Evolutionary conservation across 2,329 filamentous ascomycete genomes (phyloP).

Genomic region (Fusarium sp.): DNA sequence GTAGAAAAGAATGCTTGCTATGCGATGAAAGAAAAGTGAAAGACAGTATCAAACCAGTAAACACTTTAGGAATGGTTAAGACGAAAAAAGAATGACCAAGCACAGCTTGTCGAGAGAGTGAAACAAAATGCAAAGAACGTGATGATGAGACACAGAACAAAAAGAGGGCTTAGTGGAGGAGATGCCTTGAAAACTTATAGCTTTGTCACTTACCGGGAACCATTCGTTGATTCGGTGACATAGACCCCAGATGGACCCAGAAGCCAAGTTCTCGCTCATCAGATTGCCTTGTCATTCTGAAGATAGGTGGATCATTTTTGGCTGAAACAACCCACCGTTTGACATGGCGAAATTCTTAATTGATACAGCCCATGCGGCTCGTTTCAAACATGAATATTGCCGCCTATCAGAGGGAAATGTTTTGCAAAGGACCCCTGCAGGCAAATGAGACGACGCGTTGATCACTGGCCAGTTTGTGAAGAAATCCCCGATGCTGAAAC

Average conservation of each 20-base stretch:
- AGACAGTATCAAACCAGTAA: conserved; percentile 37
- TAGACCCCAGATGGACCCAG: not conserved
- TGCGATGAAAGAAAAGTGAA: not conserved
- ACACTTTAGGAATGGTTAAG: conserved; percentile 11
- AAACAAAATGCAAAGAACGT: conserved; percentile 26
- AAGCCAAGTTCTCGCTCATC: not conserved
- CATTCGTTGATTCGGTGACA: conserved; percentile 15
- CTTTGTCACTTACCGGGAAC: conserved; percentile 2
- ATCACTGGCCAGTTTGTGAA: not conserved
- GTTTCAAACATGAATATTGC: conserved; percentile 29
- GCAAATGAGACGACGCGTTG: not conserved
- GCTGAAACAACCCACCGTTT: conserved; percentile 30
- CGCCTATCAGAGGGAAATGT: conserved; percentile 18
- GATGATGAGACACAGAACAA: conserved; percentile 24
- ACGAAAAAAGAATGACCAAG: conserved; percentile 36
- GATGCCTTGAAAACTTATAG: conserved; percentile 25
- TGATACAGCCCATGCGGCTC: conserved; percentile 18
- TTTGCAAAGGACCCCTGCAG: not conserved
- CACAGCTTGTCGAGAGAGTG: conserved; percentile 42
- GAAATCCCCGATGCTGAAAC: conserved; percentile 24
- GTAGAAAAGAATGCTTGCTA: not conserved
- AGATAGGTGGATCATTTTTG: not conserved
- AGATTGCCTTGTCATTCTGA: not conserved
- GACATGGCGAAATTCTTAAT: conserved; percentile 29
- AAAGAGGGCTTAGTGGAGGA: not conserved